Evolutionary conservation across 352 stramenopile genomes (phyloP).

Genomic region (Globisporangium yorkense): DNA sequence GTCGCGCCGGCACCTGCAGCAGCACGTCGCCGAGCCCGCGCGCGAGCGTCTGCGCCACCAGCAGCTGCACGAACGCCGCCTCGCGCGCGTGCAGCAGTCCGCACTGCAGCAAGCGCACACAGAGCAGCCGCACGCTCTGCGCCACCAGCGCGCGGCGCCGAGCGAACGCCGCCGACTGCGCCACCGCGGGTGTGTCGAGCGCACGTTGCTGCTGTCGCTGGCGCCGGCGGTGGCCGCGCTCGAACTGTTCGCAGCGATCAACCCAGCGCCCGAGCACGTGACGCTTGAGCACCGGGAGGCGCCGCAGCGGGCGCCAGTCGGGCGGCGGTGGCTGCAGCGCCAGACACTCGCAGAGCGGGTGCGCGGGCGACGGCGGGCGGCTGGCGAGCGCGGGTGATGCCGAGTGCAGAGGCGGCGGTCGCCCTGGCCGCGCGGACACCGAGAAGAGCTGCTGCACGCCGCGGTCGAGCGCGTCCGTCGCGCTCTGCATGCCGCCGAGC

Average conservation of each 20-base stretch:
- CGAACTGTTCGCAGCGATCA: slow-evolving; percentile 12
- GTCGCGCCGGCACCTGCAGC: background rate
- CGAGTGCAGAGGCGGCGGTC: background rate
- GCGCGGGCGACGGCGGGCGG: background rate
- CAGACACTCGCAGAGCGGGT: slow-evolving; percentile 40
- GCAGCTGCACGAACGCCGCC: slow-evolving; percentile 12
- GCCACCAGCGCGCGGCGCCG: slow-evolving; percentile 12
- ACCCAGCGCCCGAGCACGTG: slow-evolving; percentile 32
- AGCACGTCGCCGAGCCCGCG: slow-evolving; percentile 13
- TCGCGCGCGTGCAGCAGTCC: slow-evolving; percentile 20
- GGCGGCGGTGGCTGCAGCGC: slow-evolving; percentile 10
- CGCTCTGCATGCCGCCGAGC: slow-evolving; percentile 10
- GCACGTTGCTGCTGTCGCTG: background rate
- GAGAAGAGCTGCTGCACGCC: slow-evolving; percentile 41
- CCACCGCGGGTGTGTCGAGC: slow-evolving; percentile 1
- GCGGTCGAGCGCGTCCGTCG: slow-evolving; percentile 23
- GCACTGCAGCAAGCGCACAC: slow-evolving; percentile 34
- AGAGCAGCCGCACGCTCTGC: slow-evolving; percentile 26
- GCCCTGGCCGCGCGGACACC: slow-evolving; percentile 7
- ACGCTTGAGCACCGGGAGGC: slow-evolving; percentile 42
- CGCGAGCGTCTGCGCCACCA: slow-evolving; percentile 6
- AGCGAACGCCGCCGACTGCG: slow-evolving; percentile 5
- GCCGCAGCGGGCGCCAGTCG: slow-evolving; percentile 23
- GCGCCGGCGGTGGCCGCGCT: background rate
- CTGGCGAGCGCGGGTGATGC: background rate